These are phyloP conservation scores for Flaveria bidentis DNA, from an alignment of 129 eudicot genomes.

Conservation along the genomic window DNA sequence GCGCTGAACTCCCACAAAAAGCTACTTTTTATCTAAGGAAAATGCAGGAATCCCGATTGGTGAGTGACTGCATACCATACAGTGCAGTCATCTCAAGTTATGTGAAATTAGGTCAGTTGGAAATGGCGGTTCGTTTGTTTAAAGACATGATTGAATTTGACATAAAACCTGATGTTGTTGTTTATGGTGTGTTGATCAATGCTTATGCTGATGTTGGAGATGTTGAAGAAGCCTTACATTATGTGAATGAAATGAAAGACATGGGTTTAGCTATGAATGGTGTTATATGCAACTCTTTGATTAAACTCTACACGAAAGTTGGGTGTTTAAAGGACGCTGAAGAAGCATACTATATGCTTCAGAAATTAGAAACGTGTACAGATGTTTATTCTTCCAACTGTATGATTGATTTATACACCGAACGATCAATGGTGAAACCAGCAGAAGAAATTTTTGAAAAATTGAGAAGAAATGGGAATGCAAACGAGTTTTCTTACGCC, in stretches of 20 bases:
- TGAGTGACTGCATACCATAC: slow-evolving; percentile 58
- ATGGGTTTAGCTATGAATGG: slow-evolving; percentile 58
- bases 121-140: slow-evolving; percentile 59
- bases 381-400: slow-evolving; percentile 76
- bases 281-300: slow-evolving; percentile 62
- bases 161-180: slow-evolving; percentile 68
- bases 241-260: slow-evolving; percentile 53
- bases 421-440: slow-evolving; percentile 64
- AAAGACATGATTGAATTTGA: slow-evolving; percentile 57
- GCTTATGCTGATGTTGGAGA: slow-evolving; percentile 81
- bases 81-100: slow-evolving; percentile 85
- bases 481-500: slow-evolving; percentile 87
- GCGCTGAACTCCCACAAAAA: slow-evolving; percentile 55
- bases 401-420: slow-evolving; percentile 77
- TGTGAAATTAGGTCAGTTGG: slow-evolving; percentile 51
- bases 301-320: slow-evolving; percentile 81
- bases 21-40: slow-evolving; percentile 58
- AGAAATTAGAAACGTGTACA: slow-evolving; percentile 42
- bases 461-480: slow-evolving; percentile 48
- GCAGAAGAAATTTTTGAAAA: slow-evolving; percentile 69
- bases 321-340: slow-evolving; percentile 80
- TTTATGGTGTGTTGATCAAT: slow-evolving; percentile 64
- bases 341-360: slow-evolving; percentile 55
- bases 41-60: slow-evolving; percentile 64
- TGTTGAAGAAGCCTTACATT: slow-evolving; percentile 55